A percentile compares a stretch with the other conserved stretches of the same genome.
phyloP scores from a whole-genome alignment of 495 filamentous ascomycete species.

The Baudoinia panamericana region DNA sequence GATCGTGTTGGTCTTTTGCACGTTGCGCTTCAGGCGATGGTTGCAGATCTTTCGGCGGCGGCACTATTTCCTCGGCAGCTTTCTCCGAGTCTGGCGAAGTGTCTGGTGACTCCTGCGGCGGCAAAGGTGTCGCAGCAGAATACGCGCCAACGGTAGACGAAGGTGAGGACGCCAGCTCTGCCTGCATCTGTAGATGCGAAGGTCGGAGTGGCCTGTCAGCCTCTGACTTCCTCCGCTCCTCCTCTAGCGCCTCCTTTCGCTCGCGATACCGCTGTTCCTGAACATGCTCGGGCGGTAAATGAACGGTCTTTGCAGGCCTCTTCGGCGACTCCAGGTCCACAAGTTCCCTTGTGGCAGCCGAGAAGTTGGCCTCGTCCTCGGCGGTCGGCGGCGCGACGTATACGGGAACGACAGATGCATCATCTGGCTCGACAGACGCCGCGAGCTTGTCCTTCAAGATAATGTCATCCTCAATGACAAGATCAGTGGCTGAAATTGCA shows the following conservation, averaged over 20 bases:
- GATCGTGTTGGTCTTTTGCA: conserved; percentile 32
- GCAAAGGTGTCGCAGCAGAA: conserved; percentile 30
- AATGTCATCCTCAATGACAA: neutral
- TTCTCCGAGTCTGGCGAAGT: conserved; percentile 43
- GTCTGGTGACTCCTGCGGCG: conserved; percentile 35
- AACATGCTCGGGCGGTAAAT: conserved; percentile 27
- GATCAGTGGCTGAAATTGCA: neutral
- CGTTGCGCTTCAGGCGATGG: conserved; percentile 23
- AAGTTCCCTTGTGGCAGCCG: conserved; percentile 10
- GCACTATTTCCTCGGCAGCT: conserved; percentile 28
- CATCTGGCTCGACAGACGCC: conserved; percentile 8
- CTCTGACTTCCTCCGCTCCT: conserved; percentile 16
- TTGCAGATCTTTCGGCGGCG: conserved; percentile 22
- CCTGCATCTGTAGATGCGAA: conserved; percentile 4
- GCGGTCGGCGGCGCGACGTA: conserved; percentile 13
- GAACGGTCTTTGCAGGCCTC: conserved; percentile 23
- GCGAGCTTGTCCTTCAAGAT: neutral
- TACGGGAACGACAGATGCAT: conserved; percentile 14
- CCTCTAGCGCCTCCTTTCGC: conserved; percentile 19
- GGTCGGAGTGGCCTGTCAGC: conserved; percentile 9
- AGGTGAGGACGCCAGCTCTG: conserved; percentile 29
- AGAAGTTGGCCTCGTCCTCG: conserved; percentile 18
- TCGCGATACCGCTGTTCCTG: conserved; percentile 27
- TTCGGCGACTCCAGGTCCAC: conserved; percentile 9
- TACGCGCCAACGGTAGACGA: conserved; percentile 33